Percentiles rank a stretch among this genome's conserved stretches.
Conservation (phyloP, 2,329 filamentous ascomycete genomes). For the Berkeleyomyces rouxiae region DNA sequence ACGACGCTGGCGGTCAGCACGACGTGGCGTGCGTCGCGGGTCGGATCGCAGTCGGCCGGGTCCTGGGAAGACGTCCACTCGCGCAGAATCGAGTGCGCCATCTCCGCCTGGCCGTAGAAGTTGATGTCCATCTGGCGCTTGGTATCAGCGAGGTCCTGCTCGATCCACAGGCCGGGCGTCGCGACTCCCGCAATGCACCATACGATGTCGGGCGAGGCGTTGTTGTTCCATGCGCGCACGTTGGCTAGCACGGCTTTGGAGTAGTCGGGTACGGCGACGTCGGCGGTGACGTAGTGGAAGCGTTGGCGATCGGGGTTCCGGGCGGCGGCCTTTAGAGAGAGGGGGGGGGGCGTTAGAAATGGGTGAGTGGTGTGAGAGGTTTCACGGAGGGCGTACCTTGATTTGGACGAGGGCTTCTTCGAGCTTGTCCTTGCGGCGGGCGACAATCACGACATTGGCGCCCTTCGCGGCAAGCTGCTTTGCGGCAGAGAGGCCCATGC, state of each 20-base stretch:
- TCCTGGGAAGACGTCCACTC: slow-evolving; percentile 45
- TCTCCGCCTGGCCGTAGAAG: slow-evolving; percentile 74
- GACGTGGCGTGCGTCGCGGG: slow-evolving; percentile 47
- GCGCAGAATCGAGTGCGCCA: slow-evolving; percentile 62
- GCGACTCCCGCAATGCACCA: slow-evolving; percentile 77
- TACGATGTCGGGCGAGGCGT: slow-evolving; percentile 59
- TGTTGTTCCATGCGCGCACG: slow-evolving; percentile 63
- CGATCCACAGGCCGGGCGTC: slow-evolving; percentile 59
- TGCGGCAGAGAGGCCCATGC: slow-evolving; percentile 68
- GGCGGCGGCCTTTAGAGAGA: slow-evolving; percentile 35
- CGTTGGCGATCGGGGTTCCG: slow-evolving; percentile 49
- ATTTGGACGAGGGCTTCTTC: slow-evolving; percentile 48
- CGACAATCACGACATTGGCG: slow-evolving; percentile 72
- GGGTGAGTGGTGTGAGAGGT: not conserved
- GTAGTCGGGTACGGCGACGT: slow-evolving; percentile 56
- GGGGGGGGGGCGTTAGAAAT: slow-evolving; percentile 3
- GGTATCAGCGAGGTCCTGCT: slow-evolving; percentile 49
- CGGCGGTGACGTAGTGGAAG: slow-evolving; percentile 71
- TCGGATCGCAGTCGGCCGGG: slow-evolving; percentile 18
- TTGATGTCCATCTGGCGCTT: slow-evolving; percentile 80
- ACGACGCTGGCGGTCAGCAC: slow-evolving; percentile 71
- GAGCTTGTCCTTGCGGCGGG: slow-evolving; percentile 61
- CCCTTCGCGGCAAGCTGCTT: slow-evolving; percentile 64
- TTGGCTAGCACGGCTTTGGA: slow-evolving; percentile 54
- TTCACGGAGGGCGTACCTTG: slow-evolving; percentile 29